These are phyloP conservation scores for Globisporangium viniferum DNA, from an alignment of 352 stramenopile species.

Conservation along the genomic window DNA sequence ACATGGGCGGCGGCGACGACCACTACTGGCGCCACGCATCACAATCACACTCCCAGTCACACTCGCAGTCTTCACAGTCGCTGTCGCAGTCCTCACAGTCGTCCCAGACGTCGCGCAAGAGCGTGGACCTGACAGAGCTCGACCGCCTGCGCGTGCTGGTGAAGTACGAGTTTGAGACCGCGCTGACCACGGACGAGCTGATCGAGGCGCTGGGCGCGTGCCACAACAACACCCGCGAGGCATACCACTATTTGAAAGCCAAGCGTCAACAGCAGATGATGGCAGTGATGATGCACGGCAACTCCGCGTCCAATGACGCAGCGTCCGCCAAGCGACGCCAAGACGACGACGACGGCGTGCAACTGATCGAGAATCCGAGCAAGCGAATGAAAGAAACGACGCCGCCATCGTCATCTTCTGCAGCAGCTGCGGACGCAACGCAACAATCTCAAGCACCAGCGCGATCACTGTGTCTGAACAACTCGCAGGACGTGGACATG, in stretches of 20 bases:
- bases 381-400: slow-evolving; percentile 5
- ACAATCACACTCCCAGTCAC: background rate
- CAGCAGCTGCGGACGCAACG: too few species aligned
- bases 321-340: slow-evolving; percentile 12
- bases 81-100: background rate
- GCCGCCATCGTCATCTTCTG: background rate
- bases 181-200: slow-evolving; percentile 44
- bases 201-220: slow-evolving; percentile 36
- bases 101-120: slow-evolving; percentile 11
- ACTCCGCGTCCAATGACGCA: background rate
- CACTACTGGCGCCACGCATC: slow-evolving; percentile 4
- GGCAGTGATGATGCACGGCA: background rate
- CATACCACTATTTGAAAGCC: slow-evolving; percentile 49
- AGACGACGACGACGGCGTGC: background rate
- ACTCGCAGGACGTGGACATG: slow-evolving; percentile 13
- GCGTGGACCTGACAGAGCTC: slow-evolving; percentile 39
- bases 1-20: slow-evolving; percentile 20
- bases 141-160: slow-evolving; percentile 55
- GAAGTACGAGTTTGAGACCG: slow-evolving; percentile 58
- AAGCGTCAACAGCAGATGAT: slow-evolving; percentile 19
- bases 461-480: slow-evolving; percentile 11
- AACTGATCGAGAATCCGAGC: slow-evolving; percentile 10
- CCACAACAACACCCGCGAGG: slow-evolving; percentile 43
- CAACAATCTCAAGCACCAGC: too few species aligned
- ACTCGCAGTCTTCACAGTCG: background rate